These are phyloP conservation scores for Aphanoascus verrucosus DNA, from an alignment of 2,329 filamentous ascomycete species.

Conservation along the genomic window DNA sequence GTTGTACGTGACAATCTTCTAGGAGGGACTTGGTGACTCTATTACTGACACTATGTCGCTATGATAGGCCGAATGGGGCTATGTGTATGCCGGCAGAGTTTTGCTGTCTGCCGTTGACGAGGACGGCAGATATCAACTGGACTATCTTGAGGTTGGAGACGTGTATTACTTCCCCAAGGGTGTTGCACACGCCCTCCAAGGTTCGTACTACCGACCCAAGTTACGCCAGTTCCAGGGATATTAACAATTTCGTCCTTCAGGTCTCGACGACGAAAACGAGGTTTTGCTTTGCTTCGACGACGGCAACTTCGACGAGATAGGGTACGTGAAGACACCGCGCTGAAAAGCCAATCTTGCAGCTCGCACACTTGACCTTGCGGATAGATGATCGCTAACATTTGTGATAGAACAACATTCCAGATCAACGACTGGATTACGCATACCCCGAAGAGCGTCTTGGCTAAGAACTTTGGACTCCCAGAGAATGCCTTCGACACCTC, in stretches of 20 bases:
- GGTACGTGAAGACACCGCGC: conserved; percentile 32
- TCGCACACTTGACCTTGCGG: neutral
- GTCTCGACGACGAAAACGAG: conserved; percentile 56
- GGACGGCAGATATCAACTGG: conserved; percentile 46
- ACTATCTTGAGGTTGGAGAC: conserved; percentile 50
- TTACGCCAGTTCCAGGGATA: neutral
- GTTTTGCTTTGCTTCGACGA: conserved; percentile 58
- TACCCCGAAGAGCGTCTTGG: conserved; percentile 52
- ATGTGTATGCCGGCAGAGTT: conserved; percentile 49
- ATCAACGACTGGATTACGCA: conserved; percentile 60
- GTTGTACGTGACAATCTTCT: conserved; percentile 40
- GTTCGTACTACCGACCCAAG: conserved; percentile 8
- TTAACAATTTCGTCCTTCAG: conserved; percentile 19
- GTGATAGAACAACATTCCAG: conserved; percentile 54
- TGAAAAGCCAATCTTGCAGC: no score
- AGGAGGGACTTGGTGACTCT: neutral
- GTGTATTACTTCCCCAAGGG: conserved; percentile 62
- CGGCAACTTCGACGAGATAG: conserved; percentile 53
- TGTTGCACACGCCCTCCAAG: conserved; percentile 51
- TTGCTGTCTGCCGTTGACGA: conserved; percentile 53
- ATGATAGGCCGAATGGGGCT: conserved; percentile 54
- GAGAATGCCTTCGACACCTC: conserved; percentile 49
- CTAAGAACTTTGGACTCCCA: conserved; percentile 58
- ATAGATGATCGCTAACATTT: neutral
- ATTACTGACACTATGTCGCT: conserved; percentile 1